Base-by-base conservation (phyloP, 148 eudicot genomes). In the Arctostaphylos glauca region DNA sequence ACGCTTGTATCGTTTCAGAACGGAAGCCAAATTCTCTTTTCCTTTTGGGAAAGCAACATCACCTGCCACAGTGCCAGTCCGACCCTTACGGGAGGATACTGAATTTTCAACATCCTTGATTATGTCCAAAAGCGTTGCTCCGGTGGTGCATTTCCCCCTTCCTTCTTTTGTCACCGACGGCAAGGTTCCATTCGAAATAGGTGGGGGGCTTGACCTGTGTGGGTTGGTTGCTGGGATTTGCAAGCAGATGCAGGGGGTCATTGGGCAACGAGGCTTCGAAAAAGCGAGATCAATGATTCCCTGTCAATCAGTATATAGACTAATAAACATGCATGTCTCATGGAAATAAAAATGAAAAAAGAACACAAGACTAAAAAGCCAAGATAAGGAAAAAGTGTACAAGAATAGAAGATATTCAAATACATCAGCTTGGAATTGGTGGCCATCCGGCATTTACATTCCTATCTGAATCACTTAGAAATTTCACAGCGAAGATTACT, bases 31-130 rank as follows among this genome's bases (percentile, higher is more conserved):
- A 71, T 96, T 96, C 87, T 96, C 99, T 84, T 96, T 96, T 49
- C 99, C 99, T 86, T 93, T 96, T 0, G 99, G 99, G 59, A 93
- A 96, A 12, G 99, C 99, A 44, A 96, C 99, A 23, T 96, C 98
- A 7, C 99, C 99, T 0, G 98, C 99, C 59, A 98, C 97, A 50
- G 99, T 96, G 50, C 99, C 99, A 0, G 98, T 87, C 49, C 98
- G 90, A 48, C 99, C 99, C 78, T 93, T 96, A 13, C 99, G 88
- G 84, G 93, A 90, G 2, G 95, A 92, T 46, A 96, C 90, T 38
- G 98, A 95, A 3, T 82, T 86, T 83, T 96, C 99, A 2, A 96
- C 97, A 50, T 96, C 96, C 88, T 96, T 96, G 81, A 94, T 90
- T 15, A 91, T 85, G 44, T 94, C 99, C 62, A 96, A 76, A 13